Evolutionary conservation across 2,329 filamentous ascomycete genomes (phyloP).

Genomic region (Colletotrichum karsti): DNA sequence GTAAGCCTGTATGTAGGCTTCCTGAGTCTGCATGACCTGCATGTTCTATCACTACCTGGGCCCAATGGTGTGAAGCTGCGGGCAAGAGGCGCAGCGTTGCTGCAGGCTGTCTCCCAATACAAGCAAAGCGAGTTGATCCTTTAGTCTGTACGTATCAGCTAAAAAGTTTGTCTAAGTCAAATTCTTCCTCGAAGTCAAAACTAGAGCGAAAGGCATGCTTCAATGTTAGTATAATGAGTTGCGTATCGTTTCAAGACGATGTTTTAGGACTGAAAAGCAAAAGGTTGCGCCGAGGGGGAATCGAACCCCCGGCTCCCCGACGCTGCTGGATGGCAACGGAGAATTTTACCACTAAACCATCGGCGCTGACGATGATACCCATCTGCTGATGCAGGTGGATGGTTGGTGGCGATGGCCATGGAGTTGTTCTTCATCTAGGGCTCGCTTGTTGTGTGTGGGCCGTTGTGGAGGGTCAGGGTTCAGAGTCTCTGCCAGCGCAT

Average conservation of each 20-base stretch:
- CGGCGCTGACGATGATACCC: not conserved
- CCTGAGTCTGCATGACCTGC: not conserved
- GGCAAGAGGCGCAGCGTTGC: not conserved
- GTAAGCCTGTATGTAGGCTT: not conserved
- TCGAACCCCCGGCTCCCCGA: conserved; percentile 4
- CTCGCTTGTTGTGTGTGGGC: not conserved
- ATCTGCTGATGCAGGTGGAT: fast-evolving
- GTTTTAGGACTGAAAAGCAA: not conserved
- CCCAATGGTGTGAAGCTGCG: not conserved
- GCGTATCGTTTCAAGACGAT: too few species aligned
- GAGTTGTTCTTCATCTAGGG: not conserved
- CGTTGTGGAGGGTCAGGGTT: not conserved
- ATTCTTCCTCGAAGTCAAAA: too few species aligned
- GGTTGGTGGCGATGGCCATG: not conserved
- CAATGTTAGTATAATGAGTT: too few species aligned
- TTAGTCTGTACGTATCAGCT: too few species aligned
- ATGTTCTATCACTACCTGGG: not conserved
- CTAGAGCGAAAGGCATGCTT: too few species aligned
- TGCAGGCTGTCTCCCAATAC: too few species aligned
- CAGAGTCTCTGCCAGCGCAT: not conserved
- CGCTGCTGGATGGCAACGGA: not conserved
- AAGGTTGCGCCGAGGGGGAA: not conserved
- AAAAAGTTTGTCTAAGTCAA: too few species aligned
- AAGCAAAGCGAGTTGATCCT: too few species aligned
- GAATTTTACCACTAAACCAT: conserved; percentile 8